Evolutionary conservation across 148 eudicot species (phyloP).

Genomic region (Vaccinium myrtillus): DNA sequence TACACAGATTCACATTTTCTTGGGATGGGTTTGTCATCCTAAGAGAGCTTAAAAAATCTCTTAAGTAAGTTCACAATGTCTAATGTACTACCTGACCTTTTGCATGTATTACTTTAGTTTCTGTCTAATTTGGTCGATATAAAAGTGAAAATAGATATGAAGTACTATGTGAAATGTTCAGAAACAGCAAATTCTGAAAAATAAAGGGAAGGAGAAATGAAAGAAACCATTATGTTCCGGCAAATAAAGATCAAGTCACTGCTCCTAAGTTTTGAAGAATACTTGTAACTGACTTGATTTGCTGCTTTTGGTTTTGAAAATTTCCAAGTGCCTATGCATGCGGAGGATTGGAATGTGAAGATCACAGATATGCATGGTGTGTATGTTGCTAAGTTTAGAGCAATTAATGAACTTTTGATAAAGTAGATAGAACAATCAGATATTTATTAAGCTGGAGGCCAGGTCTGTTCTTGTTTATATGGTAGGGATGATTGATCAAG

Average conservation of each 20-base stretch:
- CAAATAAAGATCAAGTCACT: background rate
- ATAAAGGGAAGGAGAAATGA: background rate
- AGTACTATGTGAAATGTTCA: background rate
- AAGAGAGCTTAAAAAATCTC: too few relatives aligned
- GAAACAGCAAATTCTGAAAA: background rate
- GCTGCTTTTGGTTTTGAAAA: background rate
- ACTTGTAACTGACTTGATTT: background rate
- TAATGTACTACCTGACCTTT: background rate
- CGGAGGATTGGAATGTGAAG: background rate
- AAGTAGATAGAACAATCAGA: background rate
- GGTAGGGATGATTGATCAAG: background rate
- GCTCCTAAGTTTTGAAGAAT: background rate
- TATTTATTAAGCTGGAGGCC: background rate
- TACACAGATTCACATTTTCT: too few relatives aligned
- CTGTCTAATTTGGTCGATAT: background rate
- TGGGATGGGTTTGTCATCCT: too few relatives aligned
- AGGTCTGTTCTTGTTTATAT: background rate
- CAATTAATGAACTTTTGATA: background rate
- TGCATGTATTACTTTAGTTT: background rate
- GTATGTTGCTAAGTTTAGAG: background rate
- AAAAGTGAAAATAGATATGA: background rate
- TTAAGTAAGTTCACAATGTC: too few relatives aligned
- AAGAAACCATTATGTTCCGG: background rate
- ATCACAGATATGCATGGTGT: background rate
- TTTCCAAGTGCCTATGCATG: background rate